Percentiles rank a stretch among this genome's conserved stretches.
phyloP scores from a whole-genome alignment of 129 eudicot genomes.

The Scalesia atractyloides region DNA sequence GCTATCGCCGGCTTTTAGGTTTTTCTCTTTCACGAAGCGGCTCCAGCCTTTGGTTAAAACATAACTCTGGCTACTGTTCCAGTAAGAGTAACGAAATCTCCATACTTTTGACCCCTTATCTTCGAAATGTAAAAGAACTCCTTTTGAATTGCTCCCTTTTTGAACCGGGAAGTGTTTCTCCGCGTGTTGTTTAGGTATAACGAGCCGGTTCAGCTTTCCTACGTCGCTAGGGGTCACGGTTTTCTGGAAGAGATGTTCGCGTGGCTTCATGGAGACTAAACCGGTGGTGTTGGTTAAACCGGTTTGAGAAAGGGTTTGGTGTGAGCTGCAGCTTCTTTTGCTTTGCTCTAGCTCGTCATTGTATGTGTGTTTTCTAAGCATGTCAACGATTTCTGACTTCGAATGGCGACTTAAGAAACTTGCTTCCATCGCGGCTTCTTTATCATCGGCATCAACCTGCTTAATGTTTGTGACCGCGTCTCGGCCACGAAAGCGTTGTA shows the following conservation, averaged over 20 bases:
- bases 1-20: slow-evolving; percentile 73
- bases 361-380: slow-evolving; percentile 86
- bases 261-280: slow-evolving; percentile 21
- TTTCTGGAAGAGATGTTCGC: slow-evolving; percentile 66
- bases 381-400: slow-evolving; percentile 81
- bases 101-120: slow-evolving; percentile 68
- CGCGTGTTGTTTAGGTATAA: slow-evolving; percentile 89
- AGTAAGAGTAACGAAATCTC: slow-evolving; percentile 84
- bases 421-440: slow-evolving; percentile 38
- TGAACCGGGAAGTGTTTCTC: slow-evolving; percentile 83
- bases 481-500: slow-evolving; percentile 79
- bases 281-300: neutral
- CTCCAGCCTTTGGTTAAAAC: slow-evolving; percentile 95
- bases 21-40: slow-evolving; percentile 88
- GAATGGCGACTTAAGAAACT: slow-evolving; percentile 61
- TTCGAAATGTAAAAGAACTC: slow-evolving; percentile 76
- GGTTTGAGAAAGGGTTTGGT: neutral
- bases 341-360: slow-evolving; percentile 82
- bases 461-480: slow-evolving; percentile 82
- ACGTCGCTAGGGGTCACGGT: slow-evolving; percentile 87
- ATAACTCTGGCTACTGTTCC: slow-evolving; percentile 93
- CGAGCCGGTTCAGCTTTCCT: slow-evolving; percentile 83
- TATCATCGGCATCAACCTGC: slow-evolving; percentile 22
- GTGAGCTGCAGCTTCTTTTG: slow-evolving; percentile 25
- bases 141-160: slow-evolving; percentile 52